These are phyloP conservation scores for Populus davidiana DNA, from an alignment of 345 rosid species.

Conservation along the genomic window DNA sequence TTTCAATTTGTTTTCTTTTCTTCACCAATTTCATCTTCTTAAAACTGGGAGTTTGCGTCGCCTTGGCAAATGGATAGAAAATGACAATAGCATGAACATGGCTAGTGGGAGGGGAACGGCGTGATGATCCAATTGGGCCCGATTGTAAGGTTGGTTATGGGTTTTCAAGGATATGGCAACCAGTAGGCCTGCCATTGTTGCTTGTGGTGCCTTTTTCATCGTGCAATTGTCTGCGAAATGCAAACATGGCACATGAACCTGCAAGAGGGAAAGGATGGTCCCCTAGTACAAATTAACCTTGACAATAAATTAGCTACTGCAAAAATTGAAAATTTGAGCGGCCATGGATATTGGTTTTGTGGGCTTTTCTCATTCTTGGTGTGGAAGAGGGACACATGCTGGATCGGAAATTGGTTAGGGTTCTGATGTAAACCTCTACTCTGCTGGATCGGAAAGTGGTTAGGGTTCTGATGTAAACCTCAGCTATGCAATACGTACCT, in stretches of 20 bases:
- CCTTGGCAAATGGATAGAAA: conserved; percentile 3
- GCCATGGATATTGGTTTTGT: not conserved
- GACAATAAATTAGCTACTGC: not conserved
- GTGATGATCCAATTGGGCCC: conserved; percentile 7
- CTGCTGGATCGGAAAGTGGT: no score
- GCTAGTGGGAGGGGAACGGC: not conserved
- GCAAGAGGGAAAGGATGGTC: not conserved
- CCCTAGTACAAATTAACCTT: not conserved
- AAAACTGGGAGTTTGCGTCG: not conserved
- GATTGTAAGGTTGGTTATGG: not conserved
- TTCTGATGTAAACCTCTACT: not conserved
- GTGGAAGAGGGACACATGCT: not conserved
- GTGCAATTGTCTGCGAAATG: conserved; percentile 22
- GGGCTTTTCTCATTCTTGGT: not conserved
- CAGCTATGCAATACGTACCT: no score
- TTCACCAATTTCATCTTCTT: no score
- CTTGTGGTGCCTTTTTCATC: no score
- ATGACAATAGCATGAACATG: conserved; percentile 17
- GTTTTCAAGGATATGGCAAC: not conserved
- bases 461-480: not conserved
- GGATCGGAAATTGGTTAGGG: not conserved
- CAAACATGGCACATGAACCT: conserved; percentile 24
- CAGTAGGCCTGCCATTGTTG: not conserved
- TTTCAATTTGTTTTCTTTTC: no score
- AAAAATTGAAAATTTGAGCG: not conserved